Percentiles rank a stretch among this genome's conserved stretches.
Evolutionary conservation across 495 filamentous ascomycete genomes (phyloP).

Genomic region (Neurospora sublineolata): DNA sequence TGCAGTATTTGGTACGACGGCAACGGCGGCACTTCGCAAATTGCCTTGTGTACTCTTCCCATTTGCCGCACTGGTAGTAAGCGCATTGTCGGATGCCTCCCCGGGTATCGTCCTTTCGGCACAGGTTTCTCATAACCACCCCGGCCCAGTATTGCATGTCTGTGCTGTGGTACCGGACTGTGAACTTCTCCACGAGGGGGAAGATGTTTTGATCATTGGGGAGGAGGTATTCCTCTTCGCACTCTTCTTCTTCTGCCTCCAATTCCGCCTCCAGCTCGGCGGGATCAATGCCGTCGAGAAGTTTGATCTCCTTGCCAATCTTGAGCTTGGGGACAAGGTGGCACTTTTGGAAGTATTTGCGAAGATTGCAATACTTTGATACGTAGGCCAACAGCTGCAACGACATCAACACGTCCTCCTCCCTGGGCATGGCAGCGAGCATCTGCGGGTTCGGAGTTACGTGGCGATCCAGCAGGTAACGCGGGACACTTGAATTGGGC

Average conservation of each 20-base stretch:
- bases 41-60: slow-evolving; percentile 90
- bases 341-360: slow-evolving; percentile 87
- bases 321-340: slow-evolving; percentile 89
- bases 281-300: slow-evolving; percentile 58
- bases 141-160: slow-evolving; percentile 99
- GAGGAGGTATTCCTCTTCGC: slow-evolving; percentile 81
- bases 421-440: slow-evolving; percentile 79
- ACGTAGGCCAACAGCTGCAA: slow-evolving; percentile 96
- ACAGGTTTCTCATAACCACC: slow-evolving; percentile 96
- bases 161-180: slow-evolving; percentile 79
- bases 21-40: slow-evolving; percentile 97
- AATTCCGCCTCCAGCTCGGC: slow-evolving; percentile 23
- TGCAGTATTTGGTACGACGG: slow-evolving; percentile 97
- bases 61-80: slow-evolving; percentile 94
- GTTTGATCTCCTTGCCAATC: slow-evolving; percentile 70
- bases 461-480: slow-evolving; percentile 63
- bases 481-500: slow-evolving; percentile 52
- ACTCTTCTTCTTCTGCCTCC: slow-evolving; percentile 43
- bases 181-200: slow-evolving; percentile 95
- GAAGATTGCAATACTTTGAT: slow-evolving; percentile 94
- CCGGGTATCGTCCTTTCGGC: slow-evolving; percentile 88
- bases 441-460: slow-evolving; percentile 54
- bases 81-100: slow-evolving; percentile 95
- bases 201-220: slow-evolving; percentile 97
- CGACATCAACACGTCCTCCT: slow-evolving; percentile 96